Percentiles rank a stretch among this genome's conserved stretches.
These are phyloP conservation scores for Leishmania guyanensis DNA, from an alignment of 208 protist species.

Conservation along the genomic window DNA sequence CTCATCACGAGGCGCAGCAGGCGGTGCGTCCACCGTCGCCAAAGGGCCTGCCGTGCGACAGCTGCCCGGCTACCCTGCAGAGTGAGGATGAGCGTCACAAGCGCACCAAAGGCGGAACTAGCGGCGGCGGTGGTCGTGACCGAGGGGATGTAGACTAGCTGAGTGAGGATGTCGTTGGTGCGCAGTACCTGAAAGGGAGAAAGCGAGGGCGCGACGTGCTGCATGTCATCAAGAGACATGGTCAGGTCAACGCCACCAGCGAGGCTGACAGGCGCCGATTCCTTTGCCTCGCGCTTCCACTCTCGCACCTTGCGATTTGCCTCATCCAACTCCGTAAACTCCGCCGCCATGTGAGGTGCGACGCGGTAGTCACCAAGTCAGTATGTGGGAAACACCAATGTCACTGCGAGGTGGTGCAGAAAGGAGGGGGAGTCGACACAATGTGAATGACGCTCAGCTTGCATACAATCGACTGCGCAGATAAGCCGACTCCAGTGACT, in stretches of 20 bases:
- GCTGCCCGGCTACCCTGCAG: neutral
- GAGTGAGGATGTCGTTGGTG: conserved; percentile 31
- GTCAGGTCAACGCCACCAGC: conserved; percentile 44
- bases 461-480: neutral
- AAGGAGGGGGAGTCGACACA: neutral
- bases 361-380: neutral
- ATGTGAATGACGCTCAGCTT: neutral
- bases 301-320: conserved; percentile 42
- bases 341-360: neutral
- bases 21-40: neutral
- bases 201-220: conserved; percentile 4
- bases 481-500: neutral
- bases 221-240: conserved; percentile 31
- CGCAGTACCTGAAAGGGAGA: conserved; percentile 39
- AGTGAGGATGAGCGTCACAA: conserved; percentile 26
- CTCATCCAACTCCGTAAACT: conserved; percentile 29
- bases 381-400: neutral
- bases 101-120: conserved; percentile 41
- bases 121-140: conserved; percentile 34
- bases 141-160: conserved; percentile 45
- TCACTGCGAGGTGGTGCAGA: neutral
- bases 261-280: conserved; percentile 25
- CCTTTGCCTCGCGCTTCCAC: conserved; percentile 46
- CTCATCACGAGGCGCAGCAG: conserved; percentile 13
- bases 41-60: neutral